Evolutionary conservation across 169 alveolate genomes (phyloP), one percentile per base, ranked within the genome.

Genomic region (Theileria equi): DNA sequence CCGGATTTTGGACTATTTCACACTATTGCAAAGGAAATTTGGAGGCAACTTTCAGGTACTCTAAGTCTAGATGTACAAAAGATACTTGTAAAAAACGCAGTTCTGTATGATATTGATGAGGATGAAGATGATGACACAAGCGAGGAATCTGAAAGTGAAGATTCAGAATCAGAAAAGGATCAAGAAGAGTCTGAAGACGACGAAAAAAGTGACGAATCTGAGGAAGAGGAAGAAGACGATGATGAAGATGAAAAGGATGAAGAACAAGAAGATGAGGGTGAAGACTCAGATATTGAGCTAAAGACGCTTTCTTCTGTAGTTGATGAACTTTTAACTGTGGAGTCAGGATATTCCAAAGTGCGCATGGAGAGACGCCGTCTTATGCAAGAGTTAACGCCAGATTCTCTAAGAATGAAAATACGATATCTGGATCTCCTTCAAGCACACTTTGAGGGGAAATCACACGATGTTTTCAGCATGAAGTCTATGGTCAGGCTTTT

Each of bases 241-340:
- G 34, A 8, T n/a, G 41, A 36, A 10, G 26, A 29, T 10, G 60
- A 62, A 21, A 53, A 34, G 19, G 29, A 48, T 41, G 57, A 38
- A 28, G 23, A 57, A 57, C 40, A 28, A 57, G 23, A 43, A 34
- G 5, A 25, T 35, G 45, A 57, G 8, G 25, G 29, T 5, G 70
- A 69, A 6, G 69, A 70, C 35, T 44, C 63, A 6, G 74, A 63
- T 23, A 2, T 63, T 34, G 74, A 63, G 19, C 59, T 63, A 17
- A 61, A 16, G 64, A 36, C 5, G 50, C 48, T 1, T 61, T n/a
- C 1, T 61, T 36, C 5, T 8, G 48, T 25, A 64, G n/a, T n/a
- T n/a, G n/a, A 67, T 5, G 67, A 55, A 41, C 19, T 67, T 40
- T 16, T 67, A n/a, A 55, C 44, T 57, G 79, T 47, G 38, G 79